Conservation (phyloP, 2,329 filamentous ascomycete genomes). For the Trichoderma atroviride region DNA sequence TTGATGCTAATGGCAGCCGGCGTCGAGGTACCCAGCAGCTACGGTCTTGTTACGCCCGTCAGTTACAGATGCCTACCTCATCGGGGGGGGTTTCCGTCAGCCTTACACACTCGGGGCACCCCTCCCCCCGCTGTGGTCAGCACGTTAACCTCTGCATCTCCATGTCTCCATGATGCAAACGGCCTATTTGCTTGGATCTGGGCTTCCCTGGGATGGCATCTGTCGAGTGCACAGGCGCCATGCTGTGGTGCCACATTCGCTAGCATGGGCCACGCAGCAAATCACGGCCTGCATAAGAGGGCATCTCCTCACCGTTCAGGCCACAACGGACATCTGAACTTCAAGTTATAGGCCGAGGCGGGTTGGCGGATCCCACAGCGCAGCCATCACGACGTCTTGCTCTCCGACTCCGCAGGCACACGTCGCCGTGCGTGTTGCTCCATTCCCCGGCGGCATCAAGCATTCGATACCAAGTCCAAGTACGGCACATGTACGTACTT, state of each 20-base stretch:
- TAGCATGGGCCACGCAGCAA: slow-evolving; percentile 21
- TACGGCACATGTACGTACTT: too few species aligned
- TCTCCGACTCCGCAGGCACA: neutral
- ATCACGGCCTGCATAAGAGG: slow-evolving; percentile 16
- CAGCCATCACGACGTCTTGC: neutral
- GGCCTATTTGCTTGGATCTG: slow-evolving; percentile 7
- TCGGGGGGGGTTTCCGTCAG: slow-evolving; percentile 26
- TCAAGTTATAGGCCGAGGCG: neutral
- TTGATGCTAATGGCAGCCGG: neutral
- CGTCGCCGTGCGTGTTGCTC: neutral
- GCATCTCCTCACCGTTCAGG: neutral
- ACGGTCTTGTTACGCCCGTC: neutral
- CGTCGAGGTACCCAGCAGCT: neutral
- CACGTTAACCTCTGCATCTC: slow-evolving; percentile 11
- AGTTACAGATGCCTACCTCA: neutral
- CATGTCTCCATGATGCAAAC: slow-evolving; percentile 4
- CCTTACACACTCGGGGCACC: slow-evolving; percentile 24
- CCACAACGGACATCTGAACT: neutral
- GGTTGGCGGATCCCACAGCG: slow-evolving; percentile 3
- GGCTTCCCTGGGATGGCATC: neutral
- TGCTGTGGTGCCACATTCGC: slow-evolving; percentile 16
- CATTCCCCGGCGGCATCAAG: neutral
- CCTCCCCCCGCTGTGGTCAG: slow-evolving; percentile 15
- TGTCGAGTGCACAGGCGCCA: slow-evolving; percentile 3
- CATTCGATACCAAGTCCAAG: neutral